Evolutionary conservation across 2,329 filamentous ascomycete species (phyloP).

Genomic region (Penicillium brevicompactum): DNA sequence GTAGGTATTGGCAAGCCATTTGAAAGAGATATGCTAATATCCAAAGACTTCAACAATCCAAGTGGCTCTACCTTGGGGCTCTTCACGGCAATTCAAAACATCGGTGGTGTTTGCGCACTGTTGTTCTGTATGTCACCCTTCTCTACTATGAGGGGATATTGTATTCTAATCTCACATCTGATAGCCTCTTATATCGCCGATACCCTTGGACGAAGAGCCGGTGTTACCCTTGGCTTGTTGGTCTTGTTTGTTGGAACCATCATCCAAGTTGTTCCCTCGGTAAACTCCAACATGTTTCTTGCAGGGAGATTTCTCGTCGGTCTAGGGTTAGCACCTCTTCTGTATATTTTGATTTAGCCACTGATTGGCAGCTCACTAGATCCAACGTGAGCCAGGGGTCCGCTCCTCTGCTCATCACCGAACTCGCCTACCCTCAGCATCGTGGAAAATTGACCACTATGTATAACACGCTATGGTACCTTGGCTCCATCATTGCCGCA

Average conservation of each 20-base stretch:
- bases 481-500: conserved; percentile 15
- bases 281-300: conserved; percentile 11
- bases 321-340: conserved; percentile 10
- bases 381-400: conserved; percentile 10
- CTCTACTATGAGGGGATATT: no score
- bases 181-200: conserved; percentile 23
- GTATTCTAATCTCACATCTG: neutral
- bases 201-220: conserved; percentile 15
- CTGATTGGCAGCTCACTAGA: neutral
- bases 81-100: conserved; percentile 20
- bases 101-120: conserved; percentile 19
- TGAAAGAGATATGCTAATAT: neutral
- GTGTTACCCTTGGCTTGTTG: conserved; percentile 15
- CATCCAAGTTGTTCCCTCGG: conserved; percentile 14
- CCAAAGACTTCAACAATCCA: conserved; percentile 15
- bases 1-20: conserved; percentile 8
- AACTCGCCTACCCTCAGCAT: conserved; percentile 19
- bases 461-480: conserved; percentile 23
- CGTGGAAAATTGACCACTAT: conserved; percentile 22
- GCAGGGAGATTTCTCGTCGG: conserved; percentile 21
- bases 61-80: conserved; percentile 12
- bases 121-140: conserved; percentile 13
- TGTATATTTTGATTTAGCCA: neutral
- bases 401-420: conserved; percentile 8
- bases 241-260: conserved; percentile 22